Evolutionary conservation across 768 basidiomycete genomes (phyloP).

Genomic region (Pisolithus sp.): DNA sequence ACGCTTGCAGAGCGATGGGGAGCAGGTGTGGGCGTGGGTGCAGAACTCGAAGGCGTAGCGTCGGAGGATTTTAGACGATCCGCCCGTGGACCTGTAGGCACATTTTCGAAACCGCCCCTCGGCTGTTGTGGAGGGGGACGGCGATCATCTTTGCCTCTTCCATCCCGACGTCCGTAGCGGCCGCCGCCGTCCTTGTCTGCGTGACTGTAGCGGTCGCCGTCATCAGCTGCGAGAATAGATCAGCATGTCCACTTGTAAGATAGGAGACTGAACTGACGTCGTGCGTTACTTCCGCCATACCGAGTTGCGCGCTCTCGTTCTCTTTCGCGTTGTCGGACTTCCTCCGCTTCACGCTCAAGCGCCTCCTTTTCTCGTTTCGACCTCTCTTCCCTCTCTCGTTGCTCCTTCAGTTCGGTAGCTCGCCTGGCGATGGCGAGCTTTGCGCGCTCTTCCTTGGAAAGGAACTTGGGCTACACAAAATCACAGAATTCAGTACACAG

Average conservation of each 20-base stretch:
- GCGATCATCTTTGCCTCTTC: conserved; percentile 32
- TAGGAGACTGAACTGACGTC: conserved; percentile 17
- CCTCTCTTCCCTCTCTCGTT: conserved; percentile 60
- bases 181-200: conserved; percentile 47
- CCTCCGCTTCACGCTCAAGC: conserved; percentile 73
- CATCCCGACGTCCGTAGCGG: conserved; percentile 37
- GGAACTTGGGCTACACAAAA: conserved; percentile 74
- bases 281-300: conserved; percentile 34
- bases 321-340: conserved; percentile 48
- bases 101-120: conserved; percentile 51
- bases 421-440: conserved; percentile 84
- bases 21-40: conserved; percentile 52
- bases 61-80: conserved; percentile 46
- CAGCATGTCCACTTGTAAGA: background rate
- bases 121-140: conserved; percentile 28
- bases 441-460: conserved; percentile 88
- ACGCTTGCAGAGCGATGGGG: conserved; percentile 30
- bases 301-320: conserved; percentile 28
- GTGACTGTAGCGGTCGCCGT: conserved; percentile 38
- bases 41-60: conserved; percentile 27
- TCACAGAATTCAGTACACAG: conserved; percentile 3
- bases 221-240: conserved; percentile 38
- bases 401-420: conserved; percentile 70
- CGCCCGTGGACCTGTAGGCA: conserved; percentile 83
- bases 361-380: conserved; percentile 55